Evolutionary conservation across 805 yeast genomes (phyloP).

Genomic region (Debaryomyces maramus): DNA sequence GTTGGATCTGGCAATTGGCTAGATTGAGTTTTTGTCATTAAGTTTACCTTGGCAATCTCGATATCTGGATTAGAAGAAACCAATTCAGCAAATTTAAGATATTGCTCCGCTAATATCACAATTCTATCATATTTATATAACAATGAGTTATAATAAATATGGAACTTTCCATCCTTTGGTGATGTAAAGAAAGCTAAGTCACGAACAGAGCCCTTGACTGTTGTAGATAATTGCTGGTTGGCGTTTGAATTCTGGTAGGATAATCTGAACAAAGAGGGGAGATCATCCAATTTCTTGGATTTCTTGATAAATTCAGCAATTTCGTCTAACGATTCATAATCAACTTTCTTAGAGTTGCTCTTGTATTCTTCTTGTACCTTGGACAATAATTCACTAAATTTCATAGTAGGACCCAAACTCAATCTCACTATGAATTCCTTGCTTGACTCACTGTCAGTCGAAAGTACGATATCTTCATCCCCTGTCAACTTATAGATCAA

Average conservation of each 20-base stretch:
- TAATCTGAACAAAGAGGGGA: constrained; percentile 64
- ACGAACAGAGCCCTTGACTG: constrained; percentile 55
- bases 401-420: constrained; percentile 51
- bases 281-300: constrained; percentile 50
- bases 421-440: constrained; percentile 63
- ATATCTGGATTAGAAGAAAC: constrained; percentile 37
- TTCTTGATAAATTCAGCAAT: constrained; percentile 53
- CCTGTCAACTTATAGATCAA: constrained; percentile 82
- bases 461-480: constrained; percentile 89
- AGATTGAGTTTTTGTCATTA: constrained; percentile 68
- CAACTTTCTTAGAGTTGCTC: constrained; percentile 35
- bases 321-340: constrained; percentile 50
- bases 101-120: constrained; percentile 69
- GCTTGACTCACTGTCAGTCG: constrained; percentile 48
- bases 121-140: constrained; percentile 73
- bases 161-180: constrained; percentile 31
- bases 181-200: constrained; percentile 57
- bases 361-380: constrained; percentile 45
- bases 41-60: constrained; percentile 58
- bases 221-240: constrained; percentile 44
- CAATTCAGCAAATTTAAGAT: constrained; percentile 48
- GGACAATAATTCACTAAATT: constrained; percentile 54
- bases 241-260: constrained; percentile 51
- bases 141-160: constrained; percentile 70
- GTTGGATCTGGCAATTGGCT: constrained; percentile 83